Conservation (phyloP, 2,329 filamentous ascomycete species). For the Alternaria viburni region DNA sequence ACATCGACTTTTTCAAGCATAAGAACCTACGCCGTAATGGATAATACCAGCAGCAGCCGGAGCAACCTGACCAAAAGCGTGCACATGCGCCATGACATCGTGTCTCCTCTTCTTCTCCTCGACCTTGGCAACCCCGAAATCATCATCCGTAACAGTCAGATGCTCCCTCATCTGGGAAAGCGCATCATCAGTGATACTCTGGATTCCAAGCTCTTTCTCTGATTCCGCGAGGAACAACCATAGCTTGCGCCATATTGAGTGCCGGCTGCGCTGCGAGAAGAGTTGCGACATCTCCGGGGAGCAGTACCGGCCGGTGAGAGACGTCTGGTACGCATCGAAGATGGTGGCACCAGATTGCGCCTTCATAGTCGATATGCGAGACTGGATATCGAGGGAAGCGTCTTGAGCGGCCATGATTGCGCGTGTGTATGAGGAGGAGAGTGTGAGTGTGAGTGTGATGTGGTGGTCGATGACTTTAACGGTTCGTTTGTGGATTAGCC, state of each 20-base stretch:
- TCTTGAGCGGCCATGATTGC: constrained; percentile 24
- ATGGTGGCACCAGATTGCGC: constrained; percentile 24
- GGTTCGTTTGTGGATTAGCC: constrained; percentile 5
- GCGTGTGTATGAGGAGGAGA: not conserved
- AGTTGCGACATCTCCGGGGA: constrained; percentile 65
- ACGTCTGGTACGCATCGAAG: constrained; percentile 37
- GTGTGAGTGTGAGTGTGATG: not conserved
- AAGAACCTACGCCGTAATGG: constrained; percentile 67
- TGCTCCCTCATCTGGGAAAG: constrained; percentile 56
- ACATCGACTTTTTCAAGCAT: rapidly evolving
- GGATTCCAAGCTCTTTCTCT: constrained; percentile 80
- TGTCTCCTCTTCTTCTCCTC: constrained; percentile 66
- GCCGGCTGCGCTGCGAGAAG: constrained; percentile 77
- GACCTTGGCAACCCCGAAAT: constrained; percentile 55
- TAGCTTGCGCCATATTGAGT: constrained; percentile 81
- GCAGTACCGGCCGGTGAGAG: constrained; percentile 65
- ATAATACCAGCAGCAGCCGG: constrained; percentile 84
- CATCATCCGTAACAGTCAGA: constrained; percentile 54
- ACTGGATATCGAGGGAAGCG: constrained; percentile 29
- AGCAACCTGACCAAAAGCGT: constrained; percentile 75
- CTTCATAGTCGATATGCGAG: constrained; percentile 30
- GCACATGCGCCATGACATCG: constrained; percentile 71
- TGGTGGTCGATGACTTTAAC: not conserved
- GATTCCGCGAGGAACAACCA: constrained; percentile 86
- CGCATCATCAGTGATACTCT: constrained; percentile 69